Conservation (phyloP, 345 rosid genomes). For the Combretum micranthum region DNA sequence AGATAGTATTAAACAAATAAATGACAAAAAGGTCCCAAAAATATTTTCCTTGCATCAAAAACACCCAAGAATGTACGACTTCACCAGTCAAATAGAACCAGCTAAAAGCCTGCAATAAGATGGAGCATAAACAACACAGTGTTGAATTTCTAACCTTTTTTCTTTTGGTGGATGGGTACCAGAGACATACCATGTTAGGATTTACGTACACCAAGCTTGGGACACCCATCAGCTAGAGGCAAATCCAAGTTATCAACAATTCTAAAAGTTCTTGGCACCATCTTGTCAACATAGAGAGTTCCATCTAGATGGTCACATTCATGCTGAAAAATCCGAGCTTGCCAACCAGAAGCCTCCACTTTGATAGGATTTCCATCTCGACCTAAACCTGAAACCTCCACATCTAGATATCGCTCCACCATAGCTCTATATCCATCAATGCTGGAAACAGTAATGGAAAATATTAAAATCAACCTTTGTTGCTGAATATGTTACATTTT, state of each 20-base stretch:
- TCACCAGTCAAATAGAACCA: background rate
- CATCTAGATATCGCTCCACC: conserved; percentile 75
- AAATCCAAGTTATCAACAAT: conserved; percentile 62
- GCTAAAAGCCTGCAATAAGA: background rate
- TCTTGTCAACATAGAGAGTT: conserved; percentile 76
- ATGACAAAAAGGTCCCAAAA: too few species aligned
- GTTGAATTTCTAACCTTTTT: background rate
- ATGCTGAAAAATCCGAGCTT: conserved; percentile 83
- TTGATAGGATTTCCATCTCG: conserved; percentile 53
- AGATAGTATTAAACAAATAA: too few species aligned
- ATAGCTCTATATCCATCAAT: conserved; percentile 81
- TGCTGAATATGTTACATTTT: background rate
- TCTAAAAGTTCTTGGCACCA: conserved; percentile 76
- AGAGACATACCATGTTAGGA: background rate
- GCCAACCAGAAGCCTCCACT: conserved; percentile 90
- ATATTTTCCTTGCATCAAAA: too few species aligned
- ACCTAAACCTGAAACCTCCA: conserved; percentile 69
- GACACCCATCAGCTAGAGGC: conserved; percentile 81
- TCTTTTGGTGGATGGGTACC: too few species aligned
- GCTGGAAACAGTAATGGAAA: conserved; percentile 21
- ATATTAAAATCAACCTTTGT: background rate
- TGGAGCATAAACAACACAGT: background rate
- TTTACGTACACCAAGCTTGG: conserved; percentile 50
- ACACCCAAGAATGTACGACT: background rate
- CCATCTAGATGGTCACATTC: conserved; percentile 94